Evolutionary conservation across 2,329 filamentous ascomycete species (phyloP).

Genomic region (Aspergillus uvarum): DNA sequence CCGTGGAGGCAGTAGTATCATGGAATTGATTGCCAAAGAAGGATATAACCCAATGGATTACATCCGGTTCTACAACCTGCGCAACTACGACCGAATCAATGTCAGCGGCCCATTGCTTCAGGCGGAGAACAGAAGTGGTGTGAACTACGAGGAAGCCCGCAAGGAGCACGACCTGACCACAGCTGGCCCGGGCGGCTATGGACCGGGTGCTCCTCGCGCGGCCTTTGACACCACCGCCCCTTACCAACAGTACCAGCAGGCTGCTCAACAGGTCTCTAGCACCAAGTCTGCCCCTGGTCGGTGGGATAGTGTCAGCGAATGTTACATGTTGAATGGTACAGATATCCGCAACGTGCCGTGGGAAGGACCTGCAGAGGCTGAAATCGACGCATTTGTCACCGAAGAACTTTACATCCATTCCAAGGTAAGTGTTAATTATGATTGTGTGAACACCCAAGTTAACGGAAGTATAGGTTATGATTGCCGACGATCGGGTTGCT

Average conservation of each 20-base stretch:
- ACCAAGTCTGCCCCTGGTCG: conserved; percentile 50
- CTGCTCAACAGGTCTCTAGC: conserved; percentile 57
- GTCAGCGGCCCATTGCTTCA: conserved; percentile 35
- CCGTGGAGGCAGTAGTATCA: conserved; percentile 88
- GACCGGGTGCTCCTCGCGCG: conserved; percentile 33
- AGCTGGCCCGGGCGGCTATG: conserved; percentile 44
- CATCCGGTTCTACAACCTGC: conserved; percentile 91
- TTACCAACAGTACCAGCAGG: conserved; percentile 72
- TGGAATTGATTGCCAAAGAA: conserved; percentile 69
- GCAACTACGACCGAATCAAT: conserved; percentile 90
- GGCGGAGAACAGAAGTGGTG: conserved; percentile 44
- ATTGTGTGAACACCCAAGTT: conserved; percentile 5
- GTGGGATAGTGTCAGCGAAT: conserved; percentile 74
- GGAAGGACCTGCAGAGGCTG: conserved; percentile 54
- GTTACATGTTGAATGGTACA: conserved; percentile 78
- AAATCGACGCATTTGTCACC: conserved; percentile 62
- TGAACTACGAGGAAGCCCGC: conserved; percentile 47
- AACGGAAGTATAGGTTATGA: conserved; percentile 55
- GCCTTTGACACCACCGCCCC: conserved; percentile 43
- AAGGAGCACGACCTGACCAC: conserved; percentile 49
- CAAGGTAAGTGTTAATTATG: conserved; percentile 40
- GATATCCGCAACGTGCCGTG: conserved; percentile 66
- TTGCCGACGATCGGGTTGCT: conserved; percentile 81
- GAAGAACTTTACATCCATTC: conserved; percentile 64
- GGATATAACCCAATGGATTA: conserved; percentile 79